phyloP scores from a whole-genome alignment of 352 stramenopile genomes.

The Phytophthora pistaciae region DNA sequence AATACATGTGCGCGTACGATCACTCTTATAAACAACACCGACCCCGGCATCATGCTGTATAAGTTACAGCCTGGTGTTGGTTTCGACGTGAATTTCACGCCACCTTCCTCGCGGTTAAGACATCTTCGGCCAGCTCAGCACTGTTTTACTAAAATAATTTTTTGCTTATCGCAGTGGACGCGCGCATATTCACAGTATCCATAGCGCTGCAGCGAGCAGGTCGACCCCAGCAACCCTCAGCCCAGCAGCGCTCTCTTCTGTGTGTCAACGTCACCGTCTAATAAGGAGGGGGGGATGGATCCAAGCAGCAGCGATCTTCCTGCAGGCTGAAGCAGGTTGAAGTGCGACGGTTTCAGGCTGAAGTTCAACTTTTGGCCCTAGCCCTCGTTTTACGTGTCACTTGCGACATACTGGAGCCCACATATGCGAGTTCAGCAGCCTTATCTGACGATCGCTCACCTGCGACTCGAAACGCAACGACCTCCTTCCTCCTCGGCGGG shows the following conservation, averaged over 20 bases:
- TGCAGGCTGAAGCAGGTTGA: slow-evolving; percentile 25
- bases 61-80: neutral
- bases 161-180: no score
- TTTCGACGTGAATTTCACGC: neutral
- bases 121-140: no score
- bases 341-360: slow-evolving; percentile 13
- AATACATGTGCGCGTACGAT: no score
- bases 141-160: no score
- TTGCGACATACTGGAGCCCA: slow-evolving; percentile 27
- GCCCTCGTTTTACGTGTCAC: slow-evolving; percentile 32
- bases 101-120: no score
- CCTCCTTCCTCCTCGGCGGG: slow-evolving; percentile 10
- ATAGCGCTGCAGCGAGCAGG: neutral
- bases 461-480: slow-evolving; percentile 35
- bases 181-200: neutral
- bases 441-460: slow-evolving; percentile 17
- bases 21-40: no score
- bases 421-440: slow-evolving; percentile 34
- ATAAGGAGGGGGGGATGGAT: neutral
- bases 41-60: no score
- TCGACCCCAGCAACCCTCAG: neutral
- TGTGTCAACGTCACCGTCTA: neutral
- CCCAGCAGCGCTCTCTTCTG: neutral
- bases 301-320: slow-evolving; percentile 7
- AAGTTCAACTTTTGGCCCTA: slow-evolving; percentile 37